Base-by-base conservation (phyloP, 2,329 filamentous ascomycete species). In the Neofusicoccum ribis region DNA sequence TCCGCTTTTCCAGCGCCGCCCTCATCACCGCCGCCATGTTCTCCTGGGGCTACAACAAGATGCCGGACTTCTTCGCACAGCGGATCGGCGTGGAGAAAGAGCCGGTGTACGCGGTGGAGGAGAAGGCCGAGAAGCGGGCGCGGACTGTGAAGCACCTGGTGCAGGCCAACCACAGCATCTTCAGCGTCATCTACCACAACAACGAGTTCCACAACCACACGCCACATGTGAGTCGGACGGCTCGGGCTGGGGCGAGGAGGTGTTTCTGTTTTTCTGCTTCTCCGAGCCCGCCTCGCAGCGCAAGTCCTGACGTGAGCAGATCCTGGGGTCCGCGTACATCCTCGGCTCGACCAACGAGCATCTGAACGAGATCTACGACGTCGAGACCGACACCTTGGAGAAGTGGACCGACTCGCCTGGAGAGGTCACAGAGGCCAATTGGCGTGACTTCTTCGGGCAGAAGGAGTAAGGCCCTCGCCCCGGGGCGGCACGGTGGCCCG, bases 151-250 rank as follows among this genome's bases (percentile, higher is more conserved):
- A 96, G 80, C 93, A 98, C 78, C 83, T 99, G 15, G 78, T 99
- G 67, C 92, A 91, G 76, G 89, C 93, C 60, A 98, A 98, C 76
- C 95, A 99, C 80, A 89, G 89, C 69, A 97, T 95, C 75, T 87
- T 96, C 78, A 88, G 92, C 36, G 89, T 98, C 69, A 80, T 97
- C 63, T 95, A 91, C 76, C 88, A 94, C 75, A 76, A 90, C 62
- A 81, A 90, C 4, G 82, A 85, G 68, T 95, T 89, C 72, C 88
- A 95, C 80, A 98, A 98, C 73, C 91, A 96, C 78, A 83, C 89
- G 71, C 85, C 92, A 37, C 93, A 97, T 78, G 84, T 88, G 78
- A 67, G 82, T 72, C 67, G 14, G 5, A 41, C 9, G 11, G 23
- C 9, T 23, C n/a, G 4, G 3, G 14, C 15, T n/a, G 17, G 12